A percentile compares a stretch with the other conserved stretches of the same genome.
Conservation (phyloP, 1,284 basidiomycete species). For the Ustilago hordei region DNA sequence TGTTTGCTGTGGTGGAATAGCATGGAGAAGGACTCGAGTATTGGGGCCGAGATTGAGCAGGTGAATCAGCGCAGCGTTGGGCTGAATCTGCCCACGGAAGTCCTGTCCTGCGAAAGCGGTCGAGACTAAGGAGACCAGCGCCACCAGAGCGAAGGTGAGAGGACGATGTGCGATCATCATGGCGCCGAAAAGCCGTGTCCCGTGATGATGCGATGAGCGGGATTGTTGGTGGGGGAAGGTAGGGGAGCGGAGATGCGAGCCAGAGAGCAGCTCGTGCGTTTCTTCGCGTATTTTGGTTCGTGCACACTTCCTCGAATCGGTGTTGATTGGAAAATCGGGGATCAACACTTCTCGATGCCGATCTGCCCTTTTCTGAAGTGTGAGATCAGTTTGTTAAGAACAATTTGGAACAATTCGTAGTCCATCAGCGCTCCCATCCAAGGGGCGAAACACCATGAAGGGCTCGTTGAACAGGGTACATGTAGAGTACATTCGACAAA, state of each 20-base stretch:
- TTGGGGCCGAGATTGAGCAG: slow-evolving; percentile 45
- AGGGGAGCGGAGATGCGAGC: background rate
- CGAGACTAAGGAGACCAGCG: slow-evolving; percentile 19
- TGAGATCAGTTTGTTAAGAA: background rate
- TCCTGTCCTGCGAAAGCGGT: slow-evolving; percentile 27
- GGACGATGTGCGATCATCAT: slow-evolving; percentile 3
- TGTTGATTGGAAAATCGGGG: background rate
- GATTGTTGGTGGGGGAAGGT: background rate
- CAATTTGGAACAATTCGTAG: background rate
- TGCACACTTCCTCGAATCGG: background rate
- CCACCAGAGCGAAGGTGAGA: slow-evolving; percentile 15
- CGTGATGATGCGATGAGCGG: background rate
- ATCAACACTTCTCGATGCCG: background rate
- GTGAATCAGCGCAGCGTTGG: slow-evolving; percentile 44
- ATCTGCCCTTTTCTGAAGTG: background rate
- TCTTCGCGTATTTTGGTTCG: background rate
- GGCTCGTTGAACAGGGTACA: background rate
- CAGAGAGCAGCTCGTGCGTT: background rate
- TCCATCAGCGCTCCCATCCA: background rate
- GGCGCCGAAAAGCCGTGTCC: background rate
- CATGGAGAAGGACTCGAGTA: slow-evolving; percentile 35
- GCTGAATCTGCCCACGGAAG: slow-evolving; percentile 52
- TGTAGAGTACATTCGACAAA: background rate
- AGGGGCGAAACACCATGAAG: too few relatives aligned
- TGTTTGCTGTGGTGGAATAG: slow-evolving; percentile 23